phyloP scores from a whole-genome alignment of 2,329 filamentous ascomycete species.

The Colletotrichum somersetense region DNA sequence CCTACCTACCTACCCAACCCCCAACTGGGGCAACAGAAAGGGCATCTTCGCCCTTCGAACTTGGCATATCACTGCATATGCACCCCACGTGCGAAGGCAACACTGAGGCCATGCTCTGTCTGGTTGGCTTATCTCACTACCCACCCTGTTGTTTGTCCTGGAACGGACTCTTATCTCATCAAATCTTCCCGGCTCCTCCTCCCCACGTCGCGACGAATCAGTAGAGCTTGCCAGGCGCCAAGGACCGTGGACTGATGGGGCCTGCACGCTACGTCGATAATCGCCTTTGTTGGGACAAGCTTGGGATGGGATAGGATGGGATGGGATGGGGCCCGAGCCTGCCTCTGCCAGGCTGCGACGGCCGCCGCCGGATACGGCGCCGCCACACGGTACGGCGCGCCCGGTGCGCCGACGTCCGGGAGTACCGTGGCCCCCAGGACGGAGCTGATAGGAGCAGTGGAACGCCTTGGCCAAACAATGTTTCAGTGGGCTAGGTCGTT shows the following conservation, averaged over 20 bases:
- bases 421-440: slow-evolving; percentile 26
- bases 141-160: slow-evolving; percentile 3
- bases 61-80: slow-evolving; percentile 28
- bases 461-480: slow-evolving; percentile 34
- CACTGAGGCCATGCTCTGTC: slow-evolving; percentile 4
- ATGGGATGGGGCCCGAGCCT: background rate
- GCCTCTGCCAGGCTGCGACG: background rate
- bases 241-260: background rate
- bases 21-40: slow-evolving; percentile 15
- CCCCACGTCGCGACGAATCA: background rate
- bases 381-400: slow-evolving; percentile 26
- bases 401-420: slow-evolving; percentile 29
- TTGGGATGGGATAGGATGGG: too few species aligned
- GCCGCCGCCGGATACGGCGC: slow-evolving; percentile 21
- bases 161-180: slow-evolving; percentile 19
- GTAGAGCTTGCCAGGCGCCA: slow-evolving; percentile 8
- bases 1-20: too few species aligned
- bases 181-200: slow-evolving; percentile 9
- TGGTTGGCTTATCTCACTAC: slow-evolving; percentile 16
- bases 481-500: slow-evolving; percentile 38
- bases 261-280: background rate
- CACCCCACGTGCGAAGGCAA: slow-evolving; percentile 32
- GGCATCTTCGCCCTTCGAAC: slow-evolving; percentile 16
- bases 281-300: slow-evolving; percentile 15
- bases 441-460: slow-evolving; percentile 38